Conservation (phyloP, 176 grass and related monocot genomes). For the Poa annua region DNA sequence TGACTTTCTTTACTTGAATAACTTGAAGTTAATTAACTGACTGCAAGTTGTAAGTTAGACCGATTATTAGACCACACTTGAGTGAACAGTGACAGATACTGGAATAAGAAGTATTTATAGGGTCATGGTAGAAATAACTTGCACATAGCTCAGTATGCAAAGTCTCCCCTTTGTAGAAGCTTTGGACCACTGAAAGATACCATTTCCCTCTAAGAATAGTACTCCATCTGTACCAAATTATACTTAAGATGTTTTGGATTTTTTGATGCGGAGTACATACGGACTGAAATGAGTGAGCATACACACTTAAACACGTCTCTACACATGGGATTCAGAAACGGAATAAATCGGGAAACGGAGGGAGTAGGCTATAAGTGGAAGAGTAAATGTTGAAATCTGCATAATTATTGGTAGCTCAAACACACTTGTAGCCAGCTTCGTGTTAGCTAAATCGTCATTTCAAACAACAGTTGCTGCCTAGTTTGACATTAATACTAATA, state of each 20-base stretch:
- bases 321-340: too few relatives aligned
- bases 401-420: background rate
- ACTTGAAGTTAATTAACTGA: background rate
- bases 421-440: background rate
- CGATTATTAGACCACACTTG: background rate
- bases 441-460: background rate
- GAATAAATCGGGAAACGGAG: too few relatives aligned
- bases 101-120: background rate
- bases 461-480: background rate
- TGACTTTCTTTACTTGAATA: background rate
- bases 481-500: background rate
- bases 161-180: background rate
- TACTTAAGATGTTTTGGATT: too few relatives aligned
- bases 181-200: background rate
- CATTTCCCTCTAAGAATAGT: background rate
- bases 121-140: constrained; percentile 9
- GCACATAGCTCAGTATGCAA: constrained; percentile 2
- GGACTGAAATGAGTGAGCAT: too few relatives aligned
- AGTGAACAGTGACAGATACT: constrained; percentile 7
- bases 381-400: background rate
- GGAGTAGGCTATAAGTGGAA: background rate
- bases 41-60: constrained; percentile 13
- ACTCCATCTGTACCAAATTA: too few relatives aligned
- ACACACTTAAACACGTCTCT: too few relatives aligned
- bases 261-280: too few relatives aligned